A percentile compares a stretch with the other conserved stretches of the same genome.
phyloP scores from a whole-genome alignment of 305 asterid species.

The Andrographis paniculata region DNA sequence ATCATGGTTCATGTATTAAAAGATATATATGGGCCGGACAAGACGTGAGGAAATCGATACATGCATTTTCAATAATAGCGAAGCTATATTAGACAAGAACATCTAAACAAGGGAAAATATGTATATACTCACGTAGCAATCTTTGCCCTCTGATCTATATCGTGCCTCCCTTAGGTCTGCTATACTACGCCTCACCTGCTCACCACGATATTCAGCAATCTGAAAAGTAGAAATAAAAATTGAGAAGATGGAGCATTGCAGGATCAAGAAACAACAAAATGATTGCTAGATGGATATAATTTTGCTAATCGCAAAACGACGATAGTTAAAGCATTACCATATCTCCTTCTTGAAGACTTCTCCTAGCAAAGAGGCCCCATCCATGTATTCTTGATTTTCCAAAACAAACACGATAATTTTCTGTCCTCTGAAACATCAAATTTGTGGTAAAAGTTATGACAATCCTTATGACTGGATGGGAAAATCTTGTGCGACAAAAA shows the following conservation, averaged over 20 bases:
- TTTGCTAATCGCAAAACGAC: slow-evolving; percentile 4
- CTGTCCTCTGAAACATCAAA: slow-evolving; percentile 51
- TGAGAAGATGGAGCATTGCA: slow-evolving; percentile 8
- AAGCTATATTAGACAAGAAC: no score
- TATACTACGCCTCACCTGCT: slow-evolving; percentile 77
- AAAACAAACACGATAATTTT: slow-evolving; percentile 65
- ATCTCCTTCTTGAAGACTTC: slow-evolving; percentile 83
- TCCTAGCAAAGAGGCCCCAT: slow-evolving; percentile 96
- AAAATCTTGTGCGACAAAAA: no score
- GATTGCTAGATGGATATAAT: not conserved
- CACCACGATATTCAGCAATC: slow-evolving; percentile 93
- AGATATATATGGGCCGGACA: no score
- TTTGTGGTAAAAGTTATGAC: slow-evolving; percentile 4
- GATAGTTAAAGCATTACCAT: slow-evolving; percentile 41
- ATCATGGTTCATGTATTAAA: no score
- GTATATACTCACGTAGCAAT: slow-evolving; percentile 80
- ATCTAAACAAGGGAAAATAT: not conserved
- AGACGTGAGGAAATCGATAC: not conserved
- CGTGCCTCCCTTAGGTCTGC: slow-evolving; percentile 87
- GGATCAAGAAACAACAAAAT: slow-evolving; percentile 9
- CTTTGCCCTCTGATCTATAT: slow-evolving; percentile 72
- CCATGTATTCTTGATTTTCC: slow-evolving; percentile 98
- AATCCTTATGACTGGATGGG: no score
- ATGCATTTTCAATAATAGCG: no score
- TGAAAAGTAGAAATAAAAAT: slow-evolving; percentile 22